Evolutionary conservation across 1,284 basidiomycete genomes (phyloP).

Genomic region (Marasmius fiardii): DNA sequence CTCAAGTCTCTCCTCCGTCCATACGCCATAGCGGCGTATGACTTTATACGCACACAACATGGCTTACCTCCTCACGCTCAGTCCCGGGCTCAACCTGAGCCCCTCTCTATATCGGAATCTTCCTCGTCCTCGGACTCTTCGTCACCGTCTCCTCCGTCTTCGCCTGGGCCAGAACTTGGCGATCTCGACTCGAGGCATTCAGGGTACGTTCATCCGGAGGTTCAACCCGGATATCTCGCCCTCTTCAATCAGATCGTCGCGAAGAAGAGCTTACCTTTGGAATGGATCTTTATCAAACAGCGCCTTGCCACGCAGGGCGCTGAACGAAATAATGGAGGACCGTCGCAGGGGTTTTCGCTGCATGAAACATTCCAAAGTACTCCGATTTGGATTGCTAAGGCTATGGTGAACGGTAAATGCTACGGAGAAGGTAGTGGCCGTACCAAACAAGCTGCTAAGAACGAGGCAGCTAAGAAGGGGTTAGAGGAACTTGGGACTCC

Average conservation of each 20-base stretch:
- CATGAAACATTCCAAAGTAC: constrained; percentile 36
- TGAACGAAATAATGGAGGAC: not conserved
- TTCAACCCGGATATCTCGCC: constrained; percentile 60
- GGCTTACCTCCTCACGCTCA: constrained; percentile 43
- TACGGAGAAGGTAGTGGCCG: constrained; percentile 60
- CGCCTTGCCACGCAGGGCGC: not conserved
- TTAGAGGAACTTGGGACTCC: constrained; percentile 44
- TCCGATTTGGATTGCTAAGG: constrained; percentile 67
- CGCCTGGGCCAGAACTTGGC: not conserved
- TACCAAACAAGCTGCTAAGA: constrained; percentile 74
- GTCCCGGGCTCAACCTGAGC: constrained; percentile 15
- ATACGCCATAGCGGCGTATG: constrained; percentile 59
- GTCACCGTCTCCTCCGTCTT: constrained; percentile 12
- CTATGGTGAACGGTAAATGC: constrained; percentile 53
- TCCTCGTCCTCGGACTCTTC: constrained; percentile 13
- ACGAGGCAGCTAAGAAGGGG: constrained; percentile 64
- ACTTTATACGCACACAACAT: constrained; percentile 57
- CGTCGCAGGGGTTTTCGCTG: not conserved
- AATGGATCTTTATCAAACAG: constrained; percentile 53
- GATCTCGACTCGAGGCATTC: not conserved
- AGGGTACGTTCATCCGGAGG: constrained; percentile 11
- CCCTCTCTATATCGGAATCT: constrained; percentile 19
- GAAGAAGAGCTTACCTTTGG: constrained; percentile 50
- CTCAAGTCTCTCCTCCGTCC: constrained; percentile 57
- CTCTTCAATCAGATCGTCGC: constrained; percentile 74